phyloP scores from a whole-genome alignment of 108 stramenopile species.

The Stephanodiscus triporus region DNA sequence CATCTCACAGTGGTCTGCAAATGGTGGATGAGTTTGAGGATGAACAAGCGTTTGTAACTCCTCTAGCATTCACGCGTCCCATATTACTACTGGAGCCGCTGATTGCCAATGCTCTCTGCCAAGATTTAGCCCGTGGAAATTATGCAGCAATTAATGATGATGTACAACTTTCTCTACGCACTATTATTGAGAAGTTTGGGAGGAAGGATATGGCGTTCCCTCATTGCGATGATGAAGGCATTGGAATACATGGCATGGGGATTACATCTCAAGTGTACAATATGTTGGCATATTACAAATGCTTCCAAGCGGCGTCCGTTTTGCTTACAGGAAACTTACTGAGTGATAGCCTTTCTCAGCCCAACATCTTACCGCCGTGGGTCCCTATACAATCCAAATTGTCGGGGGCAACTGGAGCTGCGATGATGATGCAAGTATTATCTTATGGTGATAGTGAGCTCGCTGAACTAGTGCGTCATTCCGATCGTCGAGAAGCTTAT shows the following conservation, averaged over 20 bases:
- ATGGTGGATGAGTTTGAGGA: slow-evolving; percentile 62
- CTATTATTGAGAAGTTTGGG: slow-evolving; percentile 82
- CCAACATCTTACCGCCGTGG: slow-evolving; percentile 70
- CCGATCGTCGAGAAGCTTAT: slow-evolving; percentile 57
- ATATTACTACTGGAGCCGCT: slow-evolving; percentile 79
- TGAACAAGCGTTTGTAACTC: slow-evolving; percentile 54
- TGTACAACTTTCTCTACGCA: slow-evolving; percentile 55
- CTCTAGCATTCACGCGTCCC: slow-evolving; percentile 64
- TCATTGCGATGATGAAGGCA: slow-evolving; percentile 78
- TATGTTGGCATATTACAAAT: slow-evolving; percentile 57
- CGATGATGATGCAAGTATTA: slow-evolving; percentile 62
- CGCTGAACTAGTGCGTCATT: slow-evolving; percentile 60
- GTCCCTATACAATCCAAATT: slow-evolving; percentile 66
- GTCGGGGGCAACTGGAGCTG: slow-evolving; percentile 54
- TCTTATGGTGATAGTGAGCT: slow-evolving; percentile 73
- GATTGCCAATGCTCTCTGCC: slow-evolving; percentile 80
- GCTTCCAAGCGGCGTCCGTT: slow-evolving; percentile 68
- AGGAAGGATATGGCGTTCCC: slow-evolving; percentile 72
- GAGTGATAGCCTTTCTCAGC: slow-evolving; percentile 52
- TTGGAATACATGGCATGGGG: slow-evolving; percentile 71
- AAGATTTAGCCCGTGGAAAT: slow-evolving; percentile 47
- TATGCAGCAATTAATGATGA: slow-evolving; percentile 19
- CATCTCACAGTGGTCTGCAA: slow-evolving; percentile 52
- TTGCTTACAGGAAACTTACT: slow-evolving; percentile 68
- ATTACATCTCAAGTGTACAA: slow-evolving; percentile 69